Base-by-base conservation (phyloP, 148 eudicot genomes). In the Heliamphora exappendiculata region DNA sequence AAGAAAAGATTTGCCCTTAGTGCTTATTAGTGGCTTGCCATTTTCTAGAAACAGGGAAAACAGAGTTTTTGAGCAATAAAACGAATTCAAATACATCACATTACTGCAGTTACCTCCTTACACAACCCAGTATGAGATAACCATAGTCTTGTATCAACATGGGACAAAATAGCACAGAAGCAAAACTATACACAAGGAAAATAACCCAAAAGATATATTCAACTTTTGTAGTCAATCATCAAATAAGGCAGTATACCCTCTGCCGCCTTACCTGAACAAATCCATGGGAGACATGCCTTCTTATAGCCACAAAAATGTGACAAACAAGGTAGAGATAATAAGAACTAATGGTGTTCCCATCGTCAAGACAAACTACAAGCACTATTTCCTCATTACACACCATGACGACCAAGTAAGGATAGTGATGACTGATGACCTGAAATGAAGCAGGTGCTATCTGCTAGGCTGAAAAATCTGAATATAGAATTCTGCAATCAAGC, bases 391-490 rank as follows among this genome's bases (percentile, higher is more conserved):
- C 37, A 8, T 47, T 28, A 49, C 36, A 71, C 42, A 54, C 75
- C 20, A 33, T 10, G 22, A 22, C 29, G 31, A 53, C 62, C 75
- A 53, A 54, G 36, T 34, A 20, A 19, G 12, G 29, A 72, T 29
- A 29, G 57, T 67, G n/a, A 70, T 13, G 28, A 4, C 24, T 67
- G n/a, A 70, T 13, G 28, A 4, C 24, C 7, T n/a, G 7, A 17
- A 3, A 47, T 19, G 34, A 53, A 51, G 7, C 42, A 67, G 47
- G 54, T 19, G 28, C 50, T 71, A 70, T 28, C 37, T 26, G 74
- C 74, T 8, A 19, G 60, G 59, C 59, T 71, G 60, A 44, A 72
- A 72, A 72, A 31, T n/a, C 75, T 51, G 59, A 72, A n/a, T 70
- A 70, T 37, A 71, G 59, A 51, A 31, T 22, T 71, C 63, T 53